phyloP scores from a whole-genome alignment of 2,329 filamentous ascomycete genomes.

The Ceratocystis variospora region DNA sequence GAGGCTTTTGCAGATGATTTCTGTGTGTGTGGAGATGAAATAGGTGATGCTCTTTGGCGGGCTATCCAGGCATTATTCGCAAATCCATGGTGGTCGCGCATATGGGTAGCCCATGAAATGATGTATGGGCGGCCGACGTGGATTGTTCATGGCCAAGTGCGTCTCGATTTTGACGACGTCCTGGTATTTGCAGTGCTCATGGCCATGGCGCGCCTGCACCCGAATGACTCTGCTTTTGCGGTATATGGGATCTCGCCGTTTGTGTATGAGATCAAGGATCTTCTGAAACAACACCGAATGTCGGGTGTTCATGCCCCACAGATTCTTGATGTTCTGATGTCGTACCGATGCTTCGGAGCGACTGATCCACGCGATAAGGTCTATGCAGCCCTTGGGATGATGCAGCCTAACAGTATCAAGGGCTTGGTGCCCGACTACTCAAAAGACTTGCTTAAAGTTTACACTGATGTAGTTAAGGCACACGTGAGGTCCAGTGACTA shows the following conservation, averaged over 20 bases:
- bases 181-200: conserved; percentile 19
- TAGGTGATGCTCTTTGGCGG: conserved; percentile 16
- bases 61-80: conserved; percentile 19
- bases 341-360: conserved; percentile 20
- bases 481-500: conserved; percentile 19
- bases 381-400: conserved; percentile 23
- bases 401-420: conserved; percentile 21
- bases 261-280: conserved; percentile 18
- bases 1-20: conserved; percentile 19
- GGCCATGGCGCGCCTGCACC: conserved; percentile 18
- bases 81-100: conserved; percentile 19
- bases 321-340: conserved; percentile 18
- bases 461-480: conserved; percentile 21
- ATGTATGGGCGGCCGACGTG: conserved; percentile 18
- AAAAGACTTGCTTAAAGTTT: conserved; percentile 22
- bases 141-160: conserved; percentile 17
- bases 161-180: conserved; percentile 15
- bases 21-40: conserved; percentile 18
- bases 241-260: conserved; percentile 17
- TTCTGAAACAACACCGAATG: conserved; percentile 15
- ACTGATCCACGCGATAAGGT: conserved; percentile 23
- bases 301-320: conserved; percentile 9
- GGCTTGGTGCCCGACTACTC: conserved; percentile 22
- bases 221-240: conserved; percentile 18
- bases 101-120: conserved; percentile 19